Conservation (phyloP, 2,329 filamentous ascomycete genomes). For the Gremmenia infestans region DNA sequence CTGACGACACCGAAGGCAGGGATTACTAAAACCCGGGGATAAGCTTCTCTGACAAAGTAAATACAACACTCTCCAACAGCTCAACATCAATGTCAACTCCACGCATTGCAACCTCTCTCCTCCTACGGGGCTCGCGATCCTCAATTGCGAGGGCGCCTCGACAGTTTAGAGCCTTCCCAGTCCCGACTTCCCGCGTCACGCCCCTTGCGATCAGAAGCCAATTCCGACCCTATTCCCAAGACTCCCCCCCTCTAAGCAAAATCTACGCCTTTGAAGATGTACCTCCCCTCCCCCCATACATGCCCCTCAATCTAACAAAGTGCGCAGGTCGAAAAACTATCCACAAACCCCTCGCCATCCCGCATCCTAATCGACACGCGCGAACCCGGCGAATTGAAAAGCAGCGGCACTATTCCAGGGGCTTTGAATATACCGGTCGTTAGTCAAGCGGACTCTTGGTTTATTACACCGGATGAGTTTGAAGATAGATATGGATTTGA, state of each 20-base stretch:
- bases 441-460: constrained; percentile 72
- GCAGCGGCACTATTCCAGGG: constrained; percentile 69
- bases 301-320: background rate
- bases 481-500: constrained; percentile 74
- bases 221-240: constrained; percentile 18
- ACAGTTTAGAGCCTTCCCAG: constrained; percentile 8
- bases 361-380: constrained; percentile 52
- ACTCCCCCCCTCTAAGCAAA: constrained; percentile 31
- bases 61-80: background rate
- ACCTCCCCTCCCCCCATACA: background rate
- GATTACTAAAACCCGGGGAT: constrained; percentile 15
- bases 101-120: constrained; percentile 13
- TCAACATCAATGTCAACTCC: constrained; percentile 17
- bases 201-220: constrained; percentile 1
- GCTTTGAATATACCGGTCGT: constrained; percentile 79
- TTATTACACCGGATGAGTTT: constrained; percentile 73
- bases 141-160: constrained; percentile 6
- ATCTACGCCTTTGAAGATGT: constrained; percentile 46
- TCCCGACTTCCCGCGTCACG: background rate
- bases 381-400: constrained; percentile 61
- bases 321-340: constrained; percentile 40
- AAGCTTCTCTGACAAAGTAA: background rate
- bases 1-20: constrained; percentile 3
- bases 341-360: constrained; percentile 28
- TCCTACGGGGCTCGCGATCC: constrained; percentile 14